Percentiles rank a stretch among this genome's conserved stretches.
These are phyloP conservation scores for Xerocomus brunneocitrinus DNA, from an alignment of 768 basidiomycete species.

Conservation along the genomic window DNA sequence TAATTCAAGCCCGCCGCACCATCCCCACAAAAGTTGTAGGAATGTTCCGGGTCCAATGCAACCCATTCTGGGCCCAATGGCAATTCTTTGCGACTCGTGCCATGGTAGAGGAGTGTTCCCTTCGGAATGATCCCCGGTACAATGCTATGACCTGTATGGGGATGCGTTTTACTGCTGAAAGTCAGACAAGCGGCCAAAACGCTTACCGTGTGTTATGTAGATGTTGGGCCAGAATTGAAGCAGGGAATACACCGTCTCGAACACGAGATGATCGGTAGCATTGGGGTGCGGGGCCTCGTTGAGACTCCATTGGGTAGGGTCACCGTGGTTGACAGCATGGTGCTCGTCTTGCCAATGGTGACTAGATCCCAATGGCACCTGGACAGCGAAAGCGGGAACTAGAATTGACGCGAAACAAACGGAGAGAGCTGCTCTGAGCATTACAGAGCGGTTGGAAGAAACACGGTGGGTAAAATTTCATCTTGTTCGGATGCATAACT, in stretches of 20 bases:
- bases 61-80: slow-evolving; percentile 29
- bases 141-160: slow-evolving; percentile 24
- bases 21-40: slow-evolving; percentile 34
- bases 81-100: slow-evolving; percentile 10
- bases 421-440: not conserved
- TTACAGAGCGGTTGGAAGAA: slow-evolving; percentile 1
- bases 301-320: slow-evolving; percentile 16
- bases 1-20: not conserved
- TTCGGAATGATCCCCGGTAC: slow-evolving; percentile 28
- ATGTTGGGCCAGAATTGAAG: slow-evolving; percentile 23
- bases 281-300: slow-evolving; percentile 20
- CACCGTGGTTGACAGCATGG: not conserved
- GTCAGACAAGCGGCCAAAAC: not conserved
- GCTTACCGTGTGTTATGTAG: slow-evolving; percentile 28
- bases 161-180: not conserved
- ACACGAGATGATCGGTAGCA: slow-evolving; percentile 32
- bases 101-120: slow-evolving; percentile 33
- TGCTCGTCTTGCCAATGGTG: not conserved
- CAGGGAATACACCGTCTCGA: slow-evolving; percentile 12
- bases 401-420: not conserved
- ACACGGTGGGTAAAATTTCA: not conserved
- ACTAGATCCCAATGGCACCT: not conserved
- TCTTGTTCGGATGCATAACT: not conserved
- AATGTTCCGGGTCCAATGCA: slow-evolving; percentile 31
- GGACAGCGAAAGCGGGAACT: not conserved